phyloP scores from a whole-genome alignment of 1,284 basidiomycete genomes.

The Trichosporon inkin region DNA sequence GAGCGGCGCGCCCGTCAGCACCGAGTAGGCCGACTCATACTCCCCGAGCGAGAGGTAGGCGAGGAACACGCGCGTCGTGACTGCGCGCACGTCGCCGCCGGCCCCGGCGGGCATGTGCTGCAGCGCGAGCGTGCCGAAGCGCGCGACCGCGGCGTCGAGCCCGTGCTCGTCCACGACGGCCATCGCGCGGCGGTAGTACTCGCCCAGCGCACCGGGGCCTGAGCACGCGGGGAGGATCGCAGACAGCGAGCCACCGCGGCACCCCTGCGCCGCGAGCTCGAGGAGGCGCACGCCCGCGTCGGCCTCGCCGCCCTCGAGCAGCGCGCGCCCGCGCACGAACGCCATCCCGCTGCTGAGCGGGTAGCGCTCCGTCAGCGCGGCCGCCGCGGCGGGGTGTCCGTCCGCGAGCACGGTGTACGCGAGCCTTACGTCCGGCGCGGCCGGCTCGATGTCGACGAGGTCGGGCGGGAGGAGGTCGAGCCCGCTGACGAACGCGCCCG shows the following conservation, averaged over 20 bases:
- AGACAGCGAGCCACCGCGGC: slow-evolving; percentile 56
- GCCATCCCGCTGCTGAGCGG: slow-evolving; percentile 69
- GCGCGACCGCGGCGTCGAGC: slow-evolving; percentile 61
- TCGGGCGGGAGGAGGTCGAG: slow-evolving; percentile 18
- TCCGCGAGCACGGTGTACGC: slow-evolving; percentile 64
- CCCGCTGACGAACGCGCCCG: slow-evolving; percentile 21
- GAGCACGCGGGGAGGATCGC: slow-evolving; percentile 61
- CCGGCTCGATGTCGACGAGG: slow-evolving; percentile 33
- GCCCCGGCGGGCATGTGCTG: slow-evolving; percentile 47
- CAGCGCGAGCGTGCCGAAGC: slow-evolving; percentile 71
- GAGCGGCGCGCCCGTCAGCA: slow-evolving; percentile 67
- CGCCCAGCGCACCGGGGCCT: slow-evolving; percentile 60
- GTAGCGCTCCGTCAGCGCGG: slow-evolving; percentile 66
- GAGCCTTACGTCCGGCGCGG: slow-evolving; percentile 60
- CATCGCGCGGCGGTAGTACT: slow-evolving; percentile 73
- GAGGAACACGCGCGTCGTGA: slow-evolving; percentile 76
- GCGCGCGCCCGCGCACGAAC: slow-evolving; percentile 68
- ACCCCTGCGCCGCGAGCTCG: slow-evolving; percentile 65
- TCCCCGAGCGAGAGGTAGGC: slow-evolving; percentile 66
- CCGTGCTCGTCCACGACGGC: slow-evolving; percentile 63
- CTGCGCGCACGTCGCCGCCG: slow-evolving; percentile 55
- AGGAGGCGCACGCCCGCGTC: slow-evolving; percentile 70
- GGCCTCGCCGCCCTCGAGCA: slow-evolving; percentile 63
- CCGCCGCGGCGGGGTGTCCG: slow-evolving; percentile 62
- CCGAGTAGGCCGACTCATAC: slow-evolving; percentile 81